A percentile compares a stretch with the other conserved stretches of the same genome.
Evolutionary conservation across 768 basidiomycete species (phyloP).

Genomic region (Leucosporidium scottii): DNA sequence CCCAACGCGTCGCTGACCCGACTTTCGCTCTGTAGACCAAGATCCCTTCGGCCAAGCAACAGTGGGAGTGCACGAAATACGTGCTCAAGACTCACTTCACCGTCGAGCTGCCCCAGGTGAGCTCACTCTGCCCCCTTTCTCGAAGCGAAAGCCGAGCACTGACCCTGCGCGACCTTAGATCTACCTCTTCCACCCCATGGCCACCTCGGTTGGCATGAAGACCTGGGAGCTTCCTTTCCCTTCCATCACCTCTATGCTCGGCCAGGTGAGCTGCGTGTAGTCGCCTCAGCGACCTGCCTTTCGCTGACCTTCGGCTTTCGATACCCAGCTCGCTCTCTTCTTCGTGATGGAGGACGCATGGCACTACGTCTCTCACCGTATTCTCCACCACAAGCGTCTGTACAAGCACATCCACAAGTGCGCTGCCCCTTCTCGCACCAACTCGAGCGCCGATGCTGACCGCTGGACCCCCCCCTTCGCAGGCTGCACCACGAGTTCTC

Average conservation of each 20-base stretch:
- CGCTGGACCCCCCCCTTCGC: background rate
- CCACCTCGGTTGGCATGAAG: constrained; percentile 75
- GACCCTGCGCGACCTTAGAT: constrained; percentile 21
- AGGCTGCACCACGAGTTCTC: constrained; percentile 85
- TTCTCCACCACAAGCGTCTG: constrained; percentile 38
- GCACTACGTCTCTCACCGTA: constrained; percentile 69
- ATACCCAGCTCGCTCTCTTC: constrained; percentile 65
- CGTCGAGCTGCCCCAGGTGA: constrained; percentile 82
- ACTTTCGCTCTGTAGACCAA: constrained; percentile 47
- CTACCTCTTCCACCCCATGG: constrained; percentile 48
- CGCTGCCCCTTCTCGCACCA: constrained; percentile 41
- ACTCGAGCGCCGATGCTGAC: constrained; percentile 63
- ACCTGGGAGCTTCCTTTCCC: constrained; percentile 94
- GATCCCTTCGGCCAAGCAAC: constrained; percentile 67
- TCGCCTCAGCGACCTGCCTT: too few relatives aligned
- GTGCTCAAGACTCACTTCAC: constrained; percentile 92
- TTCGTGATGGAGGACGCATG: constrained; percentile 94
- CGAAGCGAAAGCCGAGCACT: background rate
- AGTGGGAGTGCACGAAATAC: constrained; percentile 90
- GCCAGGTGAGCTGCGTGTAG: constrained; percentile 41
- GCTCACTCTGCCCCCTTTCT: constrained; percentile 38
- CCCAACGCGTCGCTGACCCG: background rate
- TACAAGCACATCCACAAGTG: constrained; percentile 36
- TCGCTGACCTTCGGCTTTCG: background rate
- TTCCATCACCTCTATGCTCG: constrained; percentile 56